A percentile compares a stretch with the other conserved stretches of the same genome.
phyloP scores from a whole-genome alignment of 1,284 basidiomycete species.

The Melampsora americana region DNA sequence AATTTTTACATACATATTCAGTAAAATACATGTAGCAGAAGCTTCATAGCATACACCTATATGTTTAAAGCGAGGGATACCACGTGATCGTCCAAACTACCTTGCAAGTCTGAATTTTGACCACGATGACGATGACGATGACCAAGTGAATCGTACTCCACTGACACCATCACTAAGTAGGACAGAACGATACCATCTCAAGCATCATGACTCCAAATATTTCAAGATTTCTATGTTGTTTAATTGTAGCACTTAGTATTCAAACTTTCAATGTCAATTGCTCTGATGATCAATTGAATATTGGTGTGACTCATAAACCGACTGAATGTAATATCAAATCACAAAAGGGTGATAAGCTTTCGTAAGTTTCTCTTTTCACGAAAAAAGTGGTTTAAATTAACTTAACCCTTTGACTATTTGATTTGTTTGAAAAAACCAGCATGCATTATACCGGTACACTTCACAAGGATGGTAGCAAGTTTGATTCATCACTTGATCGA shows the following conservation, averaged over 20 bases:
- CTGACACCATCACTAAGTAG: background rate
- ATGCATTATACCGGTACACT: conserved; percentile 44
- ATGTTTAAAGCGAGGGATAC: background rate
- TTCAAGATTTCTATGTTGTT: background rate
- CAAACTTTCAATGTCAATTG: background rate
- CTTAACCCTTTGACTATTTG: background rate
- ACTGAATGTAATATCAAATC: conserved; percentile 28
- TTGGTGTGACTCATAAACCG: conserved; percentile 38
- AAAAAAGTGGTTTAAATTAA: background rate
- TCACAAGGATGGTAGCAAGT: conserved; percentile 23
- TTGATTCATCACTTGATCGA: conserved; percentile 42
- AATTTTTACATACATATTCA: background rate
- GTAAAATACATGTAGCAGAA: background rate
- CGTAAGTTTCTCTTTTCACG: conserved; percentile 20
- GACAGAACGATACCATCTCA: no score
- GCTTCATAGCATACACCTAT: background rate
- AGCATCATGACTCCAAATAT: background rate
- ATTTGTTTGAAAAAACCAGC: background rate
- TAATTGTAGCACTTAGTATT: conserved; percentile 3
- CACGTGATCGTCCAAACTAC: background rate
- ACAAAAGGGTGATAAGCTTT: conserved; percentile 33
- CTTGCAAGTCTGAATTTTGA: no score
- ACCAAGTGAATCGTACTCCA: background rate
- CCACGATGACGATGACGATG: no score
- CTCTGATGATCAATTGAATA: conserved; percentile 17